Evolutionary conservation across 306 rosid genomes (phyloP).

Genomic region (Benincasa hispida): DNA sequence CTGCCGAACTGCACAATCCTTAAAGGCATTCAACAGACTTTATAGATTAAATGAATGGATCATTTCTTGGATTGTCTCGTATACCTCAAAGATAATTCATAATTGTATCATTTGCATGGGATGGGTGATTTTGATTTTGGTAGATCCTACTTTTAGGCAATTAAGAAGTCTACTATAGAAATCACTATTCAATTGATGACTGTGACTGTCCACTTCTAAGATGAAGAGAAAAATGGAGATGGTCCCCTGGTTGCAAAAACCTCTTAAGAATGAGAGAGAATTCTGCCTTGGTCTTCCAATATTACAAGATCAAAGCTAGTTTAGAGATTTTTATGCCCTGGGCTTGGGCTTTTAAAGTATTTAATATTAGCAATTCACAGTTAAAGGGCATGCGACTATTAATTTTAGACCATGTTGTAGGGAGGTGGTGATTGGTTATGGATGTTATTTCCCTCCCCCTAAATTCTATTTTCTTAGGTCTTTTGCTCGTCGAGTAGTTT

Average conservation of each 20-base stretch:
- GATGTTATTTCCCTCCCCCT: not conserved
- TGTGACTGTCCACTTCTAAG: not conserved
- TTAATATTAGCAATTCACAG: not conserved
- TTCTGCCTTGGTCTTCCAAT: not conserved
- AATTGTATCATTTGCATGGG: not conserved
- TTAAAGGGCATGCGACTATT: not conserved
- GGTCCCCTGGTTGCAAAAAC: not conserved
- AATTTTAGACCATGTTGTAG: not conserved
- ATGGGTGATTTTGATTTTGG: not conserved
- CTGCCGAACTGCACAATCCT: not conserved
- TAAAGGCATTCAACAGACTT: not conserved
- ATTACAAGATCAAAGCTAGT: not conserved
- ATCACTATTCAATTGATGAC: not conserved
- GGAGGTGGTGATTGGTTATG: not conserved
- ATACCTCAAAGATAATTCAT: not conserved
- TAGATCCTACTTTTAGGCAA: not conserved
- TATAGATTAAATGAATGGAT: too few species aligned
- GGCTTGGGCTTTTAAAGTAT: not conserved
- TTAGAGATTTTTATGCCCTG: not conserved
- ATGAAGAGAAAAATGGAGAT: not conserved
- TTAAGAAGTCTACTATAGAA: not conserved
- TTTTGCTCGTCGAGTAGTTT: not conserved
- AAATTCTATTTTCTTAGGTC: not conserved
- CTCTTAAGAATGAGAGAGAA: not conserved
- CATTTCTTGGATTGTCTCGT: not conserved